Percentiles rank a stretch among this genome's conserved stretches.
Conservation (phyloP, 108 stramenopile species). For the Nannochloropsis salina region DNA sequence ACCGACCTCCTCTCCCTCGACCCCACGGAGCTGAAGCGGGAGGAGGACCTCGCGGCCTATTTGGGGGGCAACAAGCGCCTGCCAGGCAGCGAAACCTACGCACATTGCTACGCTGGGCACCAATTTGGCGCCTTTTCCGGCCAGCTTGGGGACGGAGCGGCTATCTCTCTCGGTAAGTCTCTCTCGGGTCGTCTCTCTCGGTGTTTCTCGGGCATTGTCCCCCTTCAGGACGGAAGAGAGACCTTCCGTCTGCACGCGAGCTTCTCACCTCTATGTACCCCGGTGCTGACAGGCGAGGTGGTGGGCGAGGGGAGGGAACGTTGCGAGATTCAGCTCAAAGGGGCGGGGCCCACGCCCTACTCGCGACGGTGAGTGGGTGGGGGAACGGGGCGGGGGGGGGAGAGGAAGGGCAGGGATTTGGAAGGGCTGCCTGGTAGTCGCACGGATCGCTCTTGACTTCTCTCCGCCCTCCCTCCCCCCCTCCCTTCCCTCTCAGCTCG, state of each 20-base stretch:
- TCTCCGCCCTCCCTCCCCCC: neutral
- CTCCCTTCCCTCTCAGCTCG: neutral
- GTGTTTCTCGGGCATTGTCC: neutral
- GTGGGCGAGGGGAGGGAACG: constrained; percentile 28
- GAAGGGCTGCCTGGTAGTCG: neutral
- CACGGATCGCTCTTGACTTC: neutral
- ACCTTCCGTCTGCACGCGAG: constrained; percentile 18
- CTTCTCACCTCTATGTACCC: neutral
- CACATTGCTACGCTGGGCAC: constrained; percentile 52
- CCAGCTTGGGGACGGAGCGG: constrained; percentile 51
- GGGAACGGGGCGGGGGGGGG: constrained; percentile 50
- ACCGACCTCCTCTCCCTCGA: constrained; percentile 37
- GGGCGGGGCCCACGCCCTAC: constrained; percentile 88
- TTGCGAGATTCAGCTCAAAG: constrained; percentile 93
- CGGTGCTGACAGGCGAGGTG: constrained; percentile 59
- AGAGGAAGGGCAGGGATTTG: neutral
- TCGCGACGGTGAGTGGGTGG: constrained; percentile 88
- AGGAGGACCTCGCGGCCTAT: constrained; percentile 27
- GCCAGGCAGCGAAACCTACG: constrained; percentile 46
- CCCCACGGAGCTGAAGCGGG: constrained; percentile 28
- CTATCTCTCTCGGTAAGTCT: constrained; percentile 47
- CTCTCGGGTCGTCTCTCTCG: neutral
- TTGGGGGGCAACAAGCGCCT: constrained; percentile 46
- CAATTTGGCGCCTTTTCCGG: constrained; percentile 52
- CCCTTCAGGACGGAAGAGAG: constrained; percentile 33